phyloP scores from a whole-genome alignment of 2,329 filamentous ascomycete genomes.

The Setomelanomma holmii region DNA sequence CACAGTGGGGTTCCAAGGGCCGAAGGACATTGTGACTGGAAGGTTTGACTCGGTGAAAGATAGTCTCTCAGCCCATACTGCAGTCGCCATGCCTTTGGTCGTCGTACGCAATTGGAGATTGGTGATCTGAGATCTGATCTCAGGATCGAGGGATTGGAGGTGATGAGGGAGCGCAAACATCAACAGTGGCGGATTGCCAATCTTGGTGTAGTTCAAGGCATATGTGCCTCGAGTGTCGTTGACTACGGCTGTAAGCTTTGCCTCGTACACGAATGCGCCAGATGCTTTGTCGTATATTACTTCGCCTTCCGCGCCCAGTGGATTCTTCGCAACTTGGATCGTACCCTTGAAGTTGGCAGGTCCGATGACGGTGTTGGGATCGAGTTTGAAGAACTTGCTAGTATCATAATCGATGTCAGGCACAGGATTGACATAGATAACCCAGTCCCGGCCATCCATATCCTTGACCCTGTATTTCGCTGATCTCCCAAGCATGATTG shows the following conservation, averaged over 20 bases:
- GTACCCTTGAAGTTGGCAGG: constrained; percentile 74
- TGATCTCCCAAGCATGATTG: constrained; percentile 66
- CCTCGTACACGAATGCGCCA: constrained; percentile 74
- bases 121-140: constrained; percentile 58
- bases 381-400: constrained; percentile 68
- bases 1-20: constrained; percentile 71
- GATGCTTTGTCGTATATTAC: constrained; percentile 75
- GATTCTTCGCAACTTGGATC: constrained; percentile 84
- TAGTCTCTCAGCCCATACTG: constrained; percentile 65
- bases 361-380: constrained; percentile 70
- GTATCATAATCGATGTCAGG: constrained; percentile 62
- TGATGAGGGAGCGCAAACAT: constrained; percentile 94
- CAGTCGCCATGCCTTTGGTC: constrained; percentile 82
- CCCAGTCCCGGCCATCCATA: constrained; percentile 73
- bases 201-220: constrained; percentile 74
- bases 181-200: constrained; percentile 71
- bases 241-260: constrained; percentile 69
- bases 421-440: constrained; percentile 72
- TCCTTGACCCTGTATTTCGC: constrained; percentile 79
- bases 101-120: constrained; percentile 74
- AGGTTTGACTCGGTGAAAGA: constrained; percentile 78
- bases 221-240: constrained; percentile 69
- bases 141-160: constrained; percentile 72
- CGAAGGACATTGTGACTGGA: constrained; percentile 76
- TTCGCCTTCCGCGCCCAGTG: constrained; percentile 65